Percentiles rank a stretch among this genome's conserved stretches.
These are phyloP conservation scores for Thymus mandschuricus DNA, from an alignment of 257 asterid genomes.

Conservation along the genomic window DNA sequence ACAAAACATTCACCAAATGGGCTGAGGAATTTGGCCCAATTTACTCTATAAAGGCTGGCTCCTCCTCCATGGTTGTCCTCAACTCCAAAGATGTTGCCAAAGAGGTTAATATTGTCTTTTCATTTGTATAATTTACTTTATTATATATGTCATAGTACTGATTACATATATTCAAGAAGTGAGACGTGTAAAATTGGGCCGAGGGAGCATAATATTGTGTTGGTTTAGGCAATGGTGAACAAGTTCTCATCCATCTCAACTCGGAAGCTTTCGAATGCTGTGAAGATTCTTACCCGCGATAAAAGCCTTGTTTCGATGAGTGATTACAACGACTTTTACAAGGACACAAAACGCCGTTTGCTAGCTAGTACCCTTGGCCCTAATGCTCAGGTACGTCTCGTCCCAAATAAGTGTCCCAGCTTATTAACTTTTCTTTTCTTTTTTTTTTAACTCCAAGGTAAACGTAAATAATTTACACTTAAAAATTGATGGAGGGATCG, in stretches of 20 bases:
- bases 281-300: too few relatives aligned
- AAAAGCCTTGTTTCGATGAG: too few relatives aligned
- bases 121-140: too few relatives aligned
- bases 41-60: conserved; percentile 76
- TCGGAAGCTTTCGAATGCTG: too few relatives aligned
- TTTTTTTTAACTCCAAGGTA: conserved; percentile 9
- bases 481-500: too few relatives aligned
- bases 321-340: conserved; percentile 72
- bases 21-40: conserved; percentile 80
- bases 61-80: conserved; percentile 66
- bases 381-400: conserved; percentile 67
- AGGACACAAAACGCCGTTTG: conserved; percentile 47
- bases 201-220: neutral
- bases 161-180: too few relatives aligned
- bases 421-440: conserved; percentile 4
- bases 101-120: conserved; percentile 48
- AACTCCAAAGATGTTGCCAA: conserved; percentile 70
- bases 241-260: too few relatives aligned
- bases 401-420: neutral
- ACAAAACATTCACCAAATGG: conserved; percentile 84
- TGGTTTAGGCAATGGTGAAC: conserved; percentile 2
- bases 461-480: neutral
- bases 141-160: too few relatives aligned
- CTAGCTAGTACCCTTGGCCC: conserved; percentile 71
- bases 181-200: too few relatives aligned